Conservation (phyloP, 75 land plant species). For the Gnetum montanum region DNA sequence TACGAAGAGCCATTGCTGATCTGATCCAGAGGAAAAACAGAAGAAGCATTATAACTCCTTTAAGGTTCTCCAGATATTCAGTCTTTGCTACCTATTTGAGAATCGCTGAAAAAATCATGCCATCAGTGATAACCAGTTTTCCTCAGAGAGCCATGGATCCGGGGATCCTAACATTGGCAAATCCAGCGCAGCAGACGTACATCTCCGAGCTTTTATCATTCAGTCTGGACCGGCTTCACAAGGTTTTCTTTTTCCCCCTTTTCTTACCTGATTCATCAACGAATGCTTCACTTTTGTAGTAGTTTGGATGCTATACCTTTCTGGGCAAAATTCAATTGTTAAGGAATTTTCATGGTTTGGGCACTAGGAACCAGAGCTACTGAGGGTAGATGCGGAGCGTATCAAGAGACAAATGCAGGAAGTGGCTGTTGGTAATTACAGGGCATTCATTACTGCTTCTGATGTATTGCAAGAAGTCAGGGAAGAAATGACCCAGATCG, state of each 20-base stretch:
- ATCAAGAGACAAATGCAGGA: constrained; percentile 94
- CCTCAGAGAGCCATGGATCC: constrained; percentile 4
- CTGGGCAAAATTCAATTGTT: background rate
- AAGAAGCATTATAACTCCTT: too few relatives aligned
- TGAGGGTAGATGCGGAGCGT: constrained; percentile 88
- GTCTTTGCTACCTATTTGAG: too few relatives aligned
- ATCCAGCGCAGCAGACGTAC: constrained; percentile 78
- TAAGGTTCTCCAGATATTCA: too few relatives aligned
- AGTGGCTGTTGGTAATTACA: constrained; percentile 87
- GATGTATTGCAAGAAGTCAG: constrained; percentile 73
- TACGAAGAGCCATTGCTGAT: too few relatives aligned
- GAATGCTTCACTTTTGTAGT: too few relatives aligned
- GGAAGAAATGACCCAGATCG: constrained; percentile 64
- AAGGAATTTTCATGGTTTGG: constrained; percentile 1
- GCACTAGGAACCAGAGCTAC: constrained; percentile 91
- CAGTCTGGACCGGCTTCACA: constrained; percentile 92
- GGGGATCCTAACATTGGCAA: constrained; percentile 46
- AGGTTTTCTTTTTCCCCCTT: too few relatives aligned
- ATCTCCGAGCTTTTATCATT: constrained; percentile 95
- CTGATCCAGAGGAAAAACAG: too few relatives aligned
- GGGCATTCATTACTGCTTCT: constrained; percentile 87
- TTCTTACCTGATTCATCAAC: background rate
- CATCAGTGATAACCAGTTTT: background rate
- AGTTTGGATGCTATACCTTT: background rate
- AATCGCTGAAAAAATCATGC: constrained; percentile 3